Evolutionary conservation across 2,329 filamentous ascomycete genomes (phyloP), one percentile per base, ranked within the genome.

Genomic region (Ophiocordyceps camponoti-rufipedis): DNA sequence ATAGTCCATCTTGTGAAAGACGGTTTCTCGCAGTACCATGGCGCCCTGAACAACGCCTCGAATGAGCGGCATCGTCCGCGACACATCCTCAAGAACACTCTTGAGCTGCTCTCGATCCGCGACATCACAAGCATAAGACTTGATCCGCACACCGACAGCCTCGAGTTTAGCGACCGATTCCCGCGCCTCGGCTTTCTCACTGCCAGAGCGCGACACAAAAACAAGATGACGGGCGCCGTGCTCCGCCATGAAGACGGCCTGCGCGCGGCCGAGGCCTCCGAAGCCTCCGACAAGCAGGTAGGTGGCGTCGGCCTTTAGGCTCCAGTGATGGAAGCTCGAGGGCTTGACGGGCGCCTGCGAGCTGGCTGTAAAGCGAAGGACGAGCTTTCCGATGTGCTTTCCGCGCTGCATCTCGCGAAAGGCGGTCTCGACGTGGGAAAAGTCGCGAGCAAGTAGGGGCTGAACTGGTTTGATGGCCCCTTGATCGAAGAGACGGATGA

Each of bases 271-370:
- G 4, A 46, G 32, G 2, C 44, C 44, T 9, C 44, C 44, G 14
- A 47, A 38, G 12, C 46, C 46, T 13, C 46, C 42, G 18, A 39
- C 43, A 4, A 47, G 14, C 0, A 45, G 16, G 16, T 47, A 47
- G 18, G 46, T 42, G 1, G 31, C 43, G 4, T 44, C 35, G 5
- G 46, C 29, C 13, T 29, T 16, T 1, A 47, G 39, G 3, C 14
- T 7, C 6, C 6, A 6, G 5, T 10, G 28, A 5, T 29, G 28
- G 10, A 29, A 5, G 3, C 32, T 16, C 4, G 41, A 5, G 6
- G 18, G 11, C 28, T 41, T 43, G n/a, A 28, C 45, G 19, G n/a
- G 12, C 3, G 33, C 19, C 4, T 35, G 18, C 28, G 42, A 13
- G 10, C 18, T 28, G n/a, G 40, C 14, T 11, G 33, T 29, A 11